Base-by-base conservation (phyloP, 805 yeast species). In the Saccharomycopsis selenospora region DNA sequence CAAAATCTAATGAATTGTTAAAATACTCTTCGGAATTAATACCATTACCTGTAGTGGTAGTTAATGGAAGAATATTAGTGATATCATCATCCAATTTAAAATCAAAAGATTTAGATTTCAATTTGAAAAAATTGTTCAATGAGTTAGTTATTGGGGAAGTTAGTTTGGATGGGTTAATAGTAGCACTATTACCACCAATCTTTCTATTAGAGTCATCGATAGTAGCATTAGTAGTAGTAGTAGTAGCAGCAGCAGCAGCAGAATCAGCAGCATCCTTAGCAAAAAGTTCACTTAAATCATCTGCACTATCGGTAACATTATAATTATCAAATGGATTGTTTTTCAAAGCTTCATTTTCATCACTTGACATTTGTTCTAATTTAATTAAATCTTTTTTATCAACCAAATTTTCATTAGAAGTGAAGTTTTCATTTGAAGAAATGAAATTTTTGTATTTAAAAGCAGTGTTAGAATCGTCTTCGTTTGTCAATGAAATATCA, bases 81-180 rank as follows among this genome's bases (percentile, higher is more conserved):
- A 43, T 33, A 11, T 36, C 47, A 22, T 43, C 40, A n/a, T 48
- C 49, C 36, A 48, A 24, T n/a, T 48, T 48, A 40, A 43, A 48
- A 33, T 43, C 44, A 36, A 48, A 26, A 4, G 45, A 4, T 27
- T 30, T 36, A 10, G 47, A 36, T 22, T 46, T 46, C 28, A 28
- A 20, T 18, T 46, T 46, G 45, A 46, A 41, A n/a, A 46, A 41
- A 20, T 25, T 46, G 28, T 40, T 46, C 40, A 46, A 46, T 13
- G 48, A 38, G 29, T 22, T 20, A 3, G 41, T 11, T 8, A 45
- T 22, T n/a, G 48, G 42, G 3, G 48, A 45, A 4, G 27, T 25
- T 5, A 47, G 36, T 38, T 40, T 36, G 2, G 36, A 28, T 5
- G 47, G 47, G 17, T 40, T 36, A 14, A 47, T 42, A 3, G 47